A percentile compares a stretch with the other conserved stretches of the same genome.
These are phyloP conservation scores for Brasilioporus rufonigricans DNA, from an alignment of 768 basidiomycete genomes.

Conservation along the genomic window DNA sequence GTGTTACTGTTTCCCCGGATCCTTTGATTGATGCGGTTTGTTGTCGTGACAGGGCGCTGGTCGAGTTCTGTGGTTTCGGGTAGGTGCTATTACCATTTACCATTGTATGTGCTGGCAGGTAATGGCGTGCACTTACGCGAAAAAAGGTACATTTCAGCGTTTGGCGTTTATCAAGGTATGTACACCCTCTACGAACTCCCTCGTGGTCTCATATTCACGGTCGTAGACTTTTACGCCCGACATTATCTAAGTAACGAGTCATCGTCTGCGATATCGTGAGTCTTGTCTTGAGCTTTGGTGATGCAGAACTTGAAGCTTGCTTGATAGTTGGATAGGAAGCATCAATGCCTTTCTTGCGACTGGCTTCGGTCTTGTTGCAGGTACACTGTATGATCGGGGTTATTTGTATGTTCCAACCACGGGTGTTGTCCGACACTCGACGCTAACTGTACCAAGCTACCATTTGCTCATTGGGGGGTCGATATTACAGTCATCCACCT, in stretches of 20 bases:
- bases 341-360: constrained; percentile 42
- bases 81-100: not conserved
- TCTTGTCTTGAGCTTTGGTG: not conserved
- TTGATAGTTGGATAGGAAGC: constrained; percentile 44
- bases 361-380: constrained; percentile 38
- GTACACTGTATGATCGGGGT: constrained; percentile 48
- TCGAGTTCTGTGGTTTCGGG: constrained; percentile 36
- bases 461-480: constrained; percentile 44
- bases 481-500: constrained; percentile 38
- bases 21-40: not conserved
- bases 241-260: constrained; percentile 35
- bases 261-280: constrained; percentile 38
- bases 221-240: constrained; percentile 39
- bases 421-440: not conserved
- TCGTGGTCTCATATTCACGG: not conserved
- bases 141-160: constrained; percentile 33
- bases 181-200: not conserved
- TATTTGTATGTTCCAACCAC: constrained; percentile 37
- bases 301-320: not conserved
- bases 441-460: constrained; percentile 33
- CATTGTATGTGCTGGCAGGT: not conserved
- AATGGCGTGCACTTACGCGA: not conserved
- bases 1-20: not conserved
- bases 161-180: constrained; percentile 42
- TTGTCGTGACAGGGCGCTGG: constrained; percentile 25